Evolutionary conservation across 495 filamentous ascomycete species (phyloP).

Genomic region (Penicillium nucicola): DNA sequence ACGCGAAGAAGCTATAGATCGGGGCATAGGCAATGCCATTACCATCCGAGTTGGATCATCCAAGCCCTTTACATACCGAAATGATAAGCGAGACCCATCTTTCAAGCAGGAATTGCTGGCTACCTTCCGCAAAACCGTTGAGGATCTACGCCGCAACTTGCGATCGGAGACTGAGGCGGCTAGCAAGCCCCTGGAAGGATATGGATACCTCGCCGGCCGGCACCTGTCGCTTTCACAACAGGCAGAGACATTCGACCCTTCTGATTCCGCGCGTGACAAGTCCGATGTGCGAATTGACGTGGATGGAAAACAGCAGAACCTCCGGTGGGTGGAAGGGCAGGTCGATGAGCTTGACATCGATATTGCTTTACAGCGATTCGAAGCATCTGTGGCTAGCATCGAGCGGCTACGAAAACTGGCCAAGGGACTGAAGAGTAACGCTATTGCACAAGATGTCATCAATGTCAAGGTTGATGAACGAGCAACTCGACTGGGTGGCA

Average conservation of each 20-base stretch:
- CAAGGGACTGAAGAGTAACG: conserved; percentile 75
- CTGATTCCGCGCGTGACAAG: conserved; percentile 66
- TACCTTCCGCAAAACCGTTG: conserved; percentile 86
- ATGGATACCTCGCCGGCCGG: conserved; percentile 63
- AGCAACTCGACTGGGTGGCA: conserved; percentile 69
- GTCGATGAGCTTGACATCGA: conserved; percentile 95
- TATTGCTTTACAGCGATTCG: conserved; percentile 88
- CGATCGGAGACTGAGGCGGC: conserved; percentile 81
- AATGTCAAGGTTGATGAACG: conserved; percentile 84
- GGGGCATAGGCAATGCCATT: conserved; percentile 78
- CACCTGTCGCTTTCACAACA: conserved; percentile 28
- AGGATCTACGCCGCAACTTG: conserved; percentile 79
- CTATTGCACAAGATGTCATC: conserved; percentile 83
- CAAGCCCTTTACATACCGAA: conserved; percentile 90
- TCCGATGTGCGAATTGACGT: conserved; percentile 84
- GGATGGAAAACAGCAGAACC: conserved; percentile 91
- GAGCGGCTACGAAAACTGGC: conserved; percentile 80
- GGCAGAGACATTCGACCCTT: conserved; percentile 58
- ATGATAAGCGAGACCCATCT: conserved; percentile 66
- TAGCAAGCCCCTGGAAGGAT: conserved; percentile 71
- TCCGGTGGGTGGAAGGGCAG: conserved; percentile 92
- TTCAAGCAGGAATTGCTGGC: conserved; percentile 79
- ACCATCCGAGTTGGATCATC: conserved; percentile 81
- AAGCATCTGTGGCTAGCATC: conserved; percentile 74
- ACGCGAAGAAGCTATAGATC: conserved; percentile 55